phyloP scores from a whole-genome alignment of 257 asterid species.

The Solanum paucissectum region DNA sequence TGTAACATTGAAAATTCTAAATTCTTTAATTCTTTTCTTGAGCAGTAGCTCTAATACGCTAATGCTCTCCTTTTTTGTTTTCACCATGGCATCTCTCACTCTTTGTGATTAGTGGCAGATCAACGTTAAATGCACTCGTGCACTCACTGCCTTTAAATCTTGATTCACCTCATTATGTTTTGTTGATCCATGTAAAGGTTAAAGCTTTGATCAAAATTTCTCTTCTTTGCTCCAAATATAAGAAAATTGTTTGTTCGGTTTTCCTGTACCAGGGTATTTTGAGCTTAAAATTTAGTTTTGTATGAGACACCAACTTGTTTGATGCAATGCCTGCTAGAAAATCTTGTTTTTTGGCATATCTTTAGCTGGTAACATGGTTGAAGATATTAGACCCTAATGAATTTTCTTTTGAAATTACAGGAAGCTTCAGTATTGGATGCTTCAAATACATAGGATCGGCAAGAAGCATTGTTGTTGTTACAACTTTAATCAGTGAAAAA shows the following conservation, averaged over 20 bases:
- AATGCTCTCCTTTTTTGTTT: not conserved
- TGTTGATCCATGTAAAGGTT: not conserved
- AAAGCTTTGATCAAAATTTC: not conserved
- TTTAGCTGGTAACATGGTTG: not conserved
- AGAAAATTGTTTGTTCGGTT: not conserved
- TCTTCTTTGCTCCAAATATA: not conserved
- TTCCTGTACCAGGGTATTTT: not conserved
- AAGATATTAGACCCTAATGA: not conserved
- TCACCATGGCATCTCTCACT: not conserved
- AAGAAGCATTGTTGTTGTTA: not conserved
- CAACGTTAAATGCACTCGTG: not conserved
- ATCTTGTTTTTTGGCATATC: not conserved
- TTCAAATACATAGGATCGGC: not conserved
- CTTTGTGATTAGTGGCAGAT: not conserved
- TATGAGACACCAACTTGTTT: constrained; percentile 16
- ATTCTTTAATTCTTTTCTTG: not conserved
- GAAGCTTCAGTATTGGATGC: not conserved
- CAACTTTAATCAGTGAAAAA: not conserved
- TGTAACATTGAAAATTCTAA: not conserved
- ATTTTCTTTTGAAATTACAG: not conserved
- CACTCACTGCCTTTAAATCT: not conserved
- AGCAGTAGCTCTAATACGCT: not conserved
- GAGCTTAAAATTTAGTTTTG: not conserved
- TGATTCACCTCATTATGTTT: not conserved
- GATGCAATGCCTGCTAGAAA: constrained; percentile 24